These are phyloP conservation scores for Rubia yunnanensis DNA, from an alignment of 257 asterid species.

Conservation along the genomic window DNA sequence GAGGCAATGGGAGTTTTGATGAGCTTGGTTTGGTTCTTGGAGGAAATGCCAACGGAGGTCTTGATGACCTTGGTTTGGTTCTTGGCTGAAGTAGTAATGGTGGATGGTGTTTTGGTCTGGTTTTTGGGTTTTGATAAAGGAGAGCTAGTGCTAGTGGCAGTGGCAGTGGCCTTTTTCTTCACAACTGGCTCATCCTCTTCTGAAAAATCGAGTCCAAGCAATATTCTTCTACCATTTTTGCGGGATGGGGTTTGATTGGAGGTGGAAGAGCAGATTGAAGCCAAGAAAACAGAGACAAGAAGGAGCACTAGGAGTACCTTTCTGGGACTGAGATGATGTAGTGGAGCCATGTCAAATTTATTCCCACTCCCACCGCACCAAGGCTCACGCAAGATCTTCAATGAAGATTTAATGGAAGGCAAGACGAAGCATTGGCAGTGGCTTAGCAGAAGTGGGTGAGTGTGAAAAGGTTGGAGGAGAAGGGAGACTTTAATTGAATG, in stretches of 20 bases:
- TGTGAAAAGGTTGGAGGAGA: not conserved
- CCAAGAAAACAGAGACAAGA: constrained; percentile 30
- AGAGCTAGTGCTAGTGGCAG: not conserved
- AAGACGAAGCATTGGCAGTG: not conserved
- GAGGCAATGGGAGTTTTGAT: constrained; percentile 1
- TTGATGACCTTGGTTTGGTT: constrained; percentile 23
- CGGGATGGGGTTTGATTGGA: constrained; percentile 12
- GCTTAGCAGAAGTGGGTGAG: not conserved
- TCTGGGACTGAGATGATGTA: constrained; percentile 17
- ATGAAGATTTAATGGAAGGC: constrained; percentile 14
- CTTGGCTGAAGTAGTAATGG: constrained; percentile 11
- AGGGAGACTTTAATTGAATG: constrained; percentile 4
- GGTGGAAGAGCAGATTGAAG: constrained; percentile 36
- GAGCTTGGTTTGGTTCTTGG: constrained; percentile 8
- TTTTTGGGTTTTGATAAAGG: constrained; percentile 25
- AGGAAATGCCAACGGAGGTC: not conserved
- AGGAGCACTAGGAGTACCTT: constrained; percentile 33
- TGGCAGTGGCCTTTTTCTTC: constrained; percentile 15
- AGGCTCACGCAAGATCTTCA: not conserved
- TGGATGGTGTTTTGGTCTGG: constrained; percentile 15
- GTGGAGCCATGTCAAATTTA: constrained; percentile 44
- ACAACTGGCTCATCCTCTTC: constrained; percentile 19
- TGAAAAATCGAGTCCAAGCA: constrained; percentile 23
- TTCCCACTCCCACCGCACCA: not conserved
- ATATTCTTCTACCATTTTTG: constrained; percentile 22